Conservation (phyloP, 768 basidiomycete species). For the Pholiota microspora region DNA sequence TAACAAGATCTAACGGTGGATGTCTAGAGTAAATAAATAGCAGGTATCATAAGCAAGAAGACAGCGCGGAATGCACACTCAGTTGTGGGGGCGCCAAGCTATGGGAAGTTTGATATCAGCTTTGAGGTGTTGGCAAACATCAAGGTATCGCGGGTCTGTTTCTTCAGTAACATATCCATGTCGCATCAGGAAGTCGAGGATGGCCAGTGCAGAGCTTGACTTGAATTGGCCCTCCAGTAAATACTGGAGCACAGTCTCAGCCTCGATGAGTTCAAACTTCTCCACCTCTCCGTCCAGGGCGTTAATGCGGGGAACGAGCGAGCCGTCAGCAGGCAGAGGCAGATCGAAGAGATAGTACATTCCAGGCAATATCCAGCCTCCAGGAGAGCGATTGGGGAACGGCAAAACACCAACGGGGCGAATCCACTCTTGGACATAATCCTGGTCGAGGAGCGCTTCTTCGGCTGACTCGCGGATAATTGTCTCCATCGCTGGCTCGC, state of each 20-base stretch:
- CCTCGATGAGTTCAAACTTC: slow-evolving; percentile 35
- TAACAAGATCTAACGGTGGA: not conserved
- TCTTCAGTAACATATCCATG: slow-evolving; percentile 33
- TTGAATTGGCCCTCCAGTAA: slow-evolving; percentile 37
- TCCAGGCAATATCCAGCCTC: slow-evolving; percentile 42
- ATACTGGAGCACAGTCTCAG: slow-evolving; percentile 28
- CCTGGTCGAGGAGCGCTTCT: slow-evolving; percentile 38
- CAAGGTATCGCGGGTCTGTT: slow-evolving; percentile 30
- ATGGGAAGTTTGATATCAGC: slow-evolving; percentile 25
- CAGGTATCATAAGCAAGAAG: not conserved
- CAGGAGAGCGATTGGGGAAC: slow-evolving; percentile 40
- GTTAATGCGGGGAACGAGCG: slow-evolving; percentile 33
- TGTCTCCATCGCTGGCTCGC: slow-evolving; percentile 33
- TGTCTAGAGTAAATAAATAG: not conserved
- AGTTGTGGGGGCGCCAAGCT: slow-evolving; percentile 21
- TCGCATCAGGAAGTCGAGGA: slow-evolving; percentile 40
- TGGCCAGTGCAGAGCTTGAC: slow-evolving; percentile 39
- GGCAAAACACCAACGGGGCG: slow-evolving; percentile 36
- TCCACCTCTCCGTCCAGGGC: slow-evolving; percentile 41
- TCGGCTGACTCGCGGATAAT: slow-evolving; percentile 41
- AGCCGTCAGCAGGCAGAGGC: slow-evolving; percentile 32
- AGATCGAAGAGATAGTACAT: slow-evolving; percentile 45
- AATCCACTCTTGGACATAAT: slow-evolving; percentile 30
- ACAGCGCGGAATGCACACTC: not conserved
- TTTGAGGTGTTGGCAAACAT: slow-evolving; percentile 27